A percentile compares a stretch with the other conserved stretches of the same genome.
Conservation (phyloP, 2,329 filamentous ascomycete species). For the Raffaelea ambrosiae region DNA sequence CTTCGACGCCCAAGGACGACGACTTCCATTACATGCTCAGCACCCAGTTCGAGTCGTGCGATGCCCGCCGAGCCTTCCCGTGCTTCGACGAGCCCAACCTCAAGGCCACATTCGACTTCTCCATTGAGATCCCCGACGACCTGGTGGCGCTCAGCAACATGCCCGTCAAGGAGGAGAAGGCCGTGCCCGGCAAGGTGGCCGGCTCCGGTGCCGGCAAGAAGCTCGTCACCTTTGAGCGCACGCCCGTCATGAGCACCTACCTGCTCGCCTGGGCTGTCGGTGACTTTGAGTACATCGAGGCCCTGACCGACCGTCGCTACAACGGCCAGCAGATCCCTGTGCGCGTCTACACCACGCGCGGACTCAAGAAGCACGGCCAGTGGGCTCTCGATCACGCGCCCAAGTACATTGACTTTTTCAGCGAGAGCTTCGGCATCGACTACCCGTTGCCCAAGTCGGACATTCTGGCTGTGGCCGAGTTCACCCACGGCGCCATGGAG, state of each 20-base stretch:
- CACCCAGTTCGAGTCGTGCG: conserved; percentile 95
- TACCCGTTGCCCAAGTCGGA: conserved; percentile 92
- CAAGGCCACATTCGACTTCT: conserved; percentile 91
- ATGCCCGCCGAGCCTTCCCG: conserved; percentile 89
- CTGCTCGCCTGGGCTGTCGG: conserved; percentile 90
- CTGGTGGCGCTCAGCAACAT: conserved; percentile 92
- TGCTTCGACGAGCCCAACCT: conserved; percentile 98
- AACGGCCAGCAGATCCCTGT: conserved; percentile 87
- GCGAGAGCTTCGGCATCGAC: conserved; percentile 85
- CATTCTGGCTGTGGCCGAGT: conserved; percentile 85
- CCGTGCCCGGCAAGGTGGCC: conserved; percentile 25
- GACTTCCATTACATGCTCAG: conserved; percentile 71
- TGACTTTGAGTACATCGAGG: conserved; percentile 95
- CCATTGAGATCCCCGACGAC: conserved; percentile 83
- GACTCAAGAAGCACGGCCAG: conserved; percentile 84
- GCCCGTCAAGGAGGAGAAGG: conserved; percentile 67
- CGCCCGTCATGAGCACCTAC: conserved; percentile 87
- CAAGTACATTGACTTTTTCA: conserved; percentile 93
- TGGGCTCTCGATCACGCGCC: conserved; percentile 88
- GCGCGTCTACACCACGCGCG: conserved; percentile 88
- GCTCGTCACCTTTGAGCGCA: conserved; percentile 69
- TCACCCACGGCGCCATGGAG: conserved; percentile 83
- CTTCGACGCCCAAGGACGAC: conserved; percentile 68
- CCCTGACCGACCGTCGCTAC: conserved; percentile 81
- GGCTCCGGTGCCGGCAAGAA: conserved; percentile 60